Conservation (phyloP, 306 rosid species). For the Pterocarpus macrocarpus region DNA sequence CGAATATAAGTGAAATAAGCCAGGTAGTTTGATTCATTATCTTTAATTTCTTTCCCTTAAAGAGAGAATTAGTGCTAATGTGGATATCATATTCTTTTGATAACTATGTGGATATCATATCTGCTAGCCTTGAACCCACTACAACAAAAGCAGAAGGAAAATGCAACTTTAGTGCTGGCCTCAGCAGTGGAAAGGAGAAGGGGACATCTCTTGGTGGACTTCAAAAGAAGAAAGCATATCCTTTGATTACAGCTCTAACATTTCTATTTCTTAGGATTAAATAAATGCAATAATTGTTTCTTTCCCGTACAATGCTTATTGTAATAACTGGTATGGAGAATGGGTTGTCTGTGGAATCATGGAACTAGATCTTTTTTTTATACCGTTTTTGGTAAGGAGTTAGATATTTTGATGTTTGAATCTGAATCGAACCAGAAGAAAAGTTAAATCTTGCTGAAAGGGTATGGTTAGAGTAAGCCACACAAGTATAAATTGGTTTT, state of each 20-base stretch:
- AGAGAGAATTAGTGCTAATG: conserved; percentile 15
- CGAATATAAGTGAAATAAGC: conserved; percentile 17
- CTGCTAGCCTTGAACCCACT: conserved; percentile 26
- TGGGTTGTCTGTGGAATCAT: background rate
- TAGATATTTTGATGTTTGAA: background rate
- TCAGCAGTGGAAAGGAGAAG: conserved; percentile 3
- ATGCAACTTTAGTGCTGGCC: conserved; percentile 35
- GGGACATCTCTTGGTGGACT: conserved; percentile 24
- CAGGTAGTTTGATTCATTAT: conserved; percentile 15
- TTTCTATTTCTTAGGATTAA: conserved; percentile 19
- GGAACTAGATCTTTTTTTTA: background rate
- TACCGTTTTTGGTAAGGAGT: background rate
- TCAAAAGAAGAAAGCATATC: conserved; percentile 33
- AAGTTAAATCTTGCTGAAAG: background rate
- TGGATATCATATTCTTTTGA: background rate
- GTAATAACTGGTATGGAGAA: background rate
- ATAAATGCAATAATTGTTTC: conserved; percentile 24
- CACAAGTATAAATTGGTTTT: background rate
- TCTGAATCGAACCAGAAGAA: background rate
- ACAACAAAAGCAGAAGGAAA: conserved; percentile 19
- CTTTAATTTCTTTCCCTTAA: background rate
- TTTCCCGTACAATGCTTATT: background rate
- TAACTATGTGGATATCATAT: background rate
- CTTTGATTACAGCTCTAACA: conserved; percentile 17
- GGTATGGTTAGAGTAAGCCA: conserved; percentile 5